These are phyloP conservation scores for Backusella psychrophila DNA, from an alignment of 192 early-diverging fungal genomes.

Conservation along the genomic window DNA sequence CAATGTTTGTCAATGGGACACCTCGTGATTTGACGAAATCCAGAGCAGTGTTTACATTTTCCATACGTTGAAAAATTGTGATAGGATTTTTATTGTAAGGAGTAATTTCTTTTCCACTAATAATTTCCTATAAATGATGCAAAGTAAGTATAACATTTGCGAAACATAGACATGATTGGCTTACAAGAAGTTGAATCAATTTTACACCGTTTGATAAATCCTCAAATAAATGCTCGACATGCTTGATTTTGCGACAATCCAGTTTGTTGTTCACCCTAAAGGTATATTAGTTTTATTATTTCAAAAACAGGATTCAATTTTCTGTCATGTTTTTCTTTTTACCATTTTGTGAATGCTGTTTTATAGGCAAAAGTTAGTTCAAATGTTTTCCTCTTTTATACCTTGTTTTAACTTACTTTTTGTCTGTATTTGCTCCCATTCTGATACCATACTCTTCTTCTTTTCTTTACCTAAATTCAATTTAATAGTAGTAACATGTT, in stretches of 20 bases:
- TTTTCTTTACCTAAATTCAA: slow-evolving; percentile 23
- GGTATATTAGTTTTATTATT: background rate
- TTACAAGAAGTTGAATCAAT: slow-evolving; percentile 56
- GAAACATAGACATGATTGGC: background rate
- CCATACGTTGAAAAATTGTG: slow-evolving; percentile 92
- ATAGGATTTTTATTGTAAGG: slow-evolving; percentile 86
- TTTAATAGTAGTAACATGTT: background rate
- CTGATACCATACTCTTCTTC: slow-evolving; percentile 60
- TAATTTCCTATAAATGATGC: slow-evolving; percentile 74
- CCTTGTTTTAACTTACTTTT: slow-evolving; percentile 69
- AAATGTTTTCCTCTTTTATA: background rate
- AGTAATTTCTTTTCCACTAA: slow-evolving; percentile 85
- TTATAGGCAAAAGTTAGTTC: background rate
- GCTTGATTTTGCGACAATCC: slow-evolving; percentile 43
- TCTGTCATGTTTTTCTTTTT: slow-evolving; percentile 5
- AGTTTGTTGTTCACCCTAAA: slow-evolving; percentile 80
- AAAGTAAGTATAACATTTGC: slow-evolving; percentile 16
- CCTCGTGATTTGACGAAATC: slow-evolving; percentile 88
- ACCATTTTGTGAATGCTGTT: slow-evolving; percentile 84
- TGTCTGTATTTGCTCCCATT: slow-evolving; percentile 90
- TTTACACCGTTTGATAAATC: slow-evolving; percentile 54
- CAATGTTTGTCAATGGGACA: slow-evolving; percentile 92
- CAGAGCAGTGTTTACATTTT: slow-evolving; percentile 93
- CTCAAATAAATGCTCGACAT: slow-evolving; percentile 38
- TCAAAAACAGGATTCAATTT: background rate